Base-by-base conservation (phyloP, 2,329 filamentous ascomycete genomes). In the Pezicula radicicola region DNA sequence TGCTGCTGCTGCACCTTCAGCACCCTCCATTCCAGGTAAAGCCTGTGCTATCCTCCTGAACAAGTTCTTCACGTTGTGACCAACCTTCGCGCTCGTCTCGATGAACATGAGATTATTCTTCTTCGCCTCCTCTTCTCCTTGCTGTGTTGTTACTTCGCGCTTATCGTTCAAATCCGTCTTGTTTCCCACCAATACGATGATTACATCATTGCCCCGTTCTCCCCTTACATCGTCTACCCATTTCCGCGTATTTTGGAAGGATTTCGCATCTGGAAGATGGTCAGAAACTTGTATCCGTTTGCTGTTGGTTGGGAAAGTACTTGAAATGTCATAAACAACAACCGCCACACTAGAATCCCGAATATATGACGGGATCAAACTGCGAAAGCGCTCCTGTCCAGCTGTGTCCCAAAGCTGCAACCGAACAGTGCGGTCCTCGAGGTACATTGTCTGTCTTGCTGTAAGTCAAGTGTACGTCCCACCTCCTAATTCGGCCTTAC, bases 161-260 rank as follows among this genome's bases (percentile, higher is more conserved):
- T 97, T 97, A 72, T 99, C 94, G 72, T 94, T 96, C 71, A 99
- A 74, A 79, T 99, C 94, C 42, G 94, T 99, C 85, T 99, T 99
- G 80, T 99, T 99, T 61, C 94, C 94, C 37, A 99, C 95, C 44
- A 99, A 77, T 44, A 99, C 94, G 65, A 99, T 97, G 65, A 99
- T 99, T 55, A 99, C 95, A 73, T 99, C 94, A 77, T 96, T 96
- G 48, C 94, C 94, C 66, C 94, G 84, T 77, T 99, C 94, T 48
- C 92, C 93, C 56, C 94, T 84, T 53, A 99, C 94, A 68, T 99
- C 94, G 69, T 99, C 94, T 60, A 99, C 96, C 94, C 95, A 99
- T 80, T 99, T 99, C 67, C 92, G 86, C 50, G 94, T 99, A 74
- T 99, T 97, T 70, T 97, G 89, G 78, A 99, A 99, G 21, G 91